Base-by-base conservation (phyloP, 768 basidiomycete genomes). In the Collybia mongolica region DNA sequence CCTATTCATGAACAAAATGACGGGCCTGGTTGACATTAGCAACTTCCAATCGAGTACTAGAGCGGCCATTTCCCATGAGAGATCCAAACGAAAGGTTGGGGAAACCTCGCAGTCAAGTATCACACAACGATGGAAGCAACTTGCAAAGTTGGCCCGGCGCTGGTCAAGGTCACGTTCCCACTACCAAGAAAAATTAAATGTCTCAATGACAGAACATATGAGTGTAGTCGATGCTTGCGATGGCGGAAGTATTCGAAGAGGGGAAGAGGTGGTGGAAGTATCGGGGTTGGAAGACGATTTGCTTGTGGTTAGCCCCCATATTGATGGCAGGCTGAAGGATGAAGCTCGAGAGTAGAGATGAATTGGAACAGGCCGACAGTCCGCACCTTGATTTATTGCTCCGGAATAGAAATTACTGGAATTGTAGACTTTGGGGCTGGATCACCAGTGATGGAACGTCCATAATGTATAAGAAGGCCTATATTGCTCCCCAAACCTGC, bases 131-230 rank as follows among this genome's bases (percentile, higher is more conserved):
- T 84, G 81, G 83, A 77, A 74, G 60, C 74, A 69, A 32, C 75
- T 72, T 0, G 70, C 74, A 14, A 60, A 59, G 19, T 59, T 69
- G 29, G 74, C 69, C 17, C 60, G 79, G 39, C 72, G 70, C 20
- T 77, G 66, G 63, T 70, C 72, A 49, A 75, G 72, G 66, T 81
- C 79, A 35, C 69, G 69, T 38, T 63, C 64, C 20, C 83, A 86
- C 59, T 84, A 86, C 62, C 71, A 68, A 55, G 73, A 82, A 46
- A 73, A 83, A 44, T 70, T 91, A 55, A 75, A 77, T 47, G 74
- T 90, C 20, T 74, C 81, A 9, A 70, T 72, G 29, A 73, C 77
- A 36, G 88, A 93, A 64, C 84, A 93, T 60, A 91, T 94, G 91
- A 83, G 79, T 54, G 61, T 60, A 6, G 83, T 94, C 0, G 92